A percentile compares a stretch with the other conserved stretches of the same genome.
Conservation (phyloP, 164 flowering plant species). For the Berberis vulgaris region DNA sequence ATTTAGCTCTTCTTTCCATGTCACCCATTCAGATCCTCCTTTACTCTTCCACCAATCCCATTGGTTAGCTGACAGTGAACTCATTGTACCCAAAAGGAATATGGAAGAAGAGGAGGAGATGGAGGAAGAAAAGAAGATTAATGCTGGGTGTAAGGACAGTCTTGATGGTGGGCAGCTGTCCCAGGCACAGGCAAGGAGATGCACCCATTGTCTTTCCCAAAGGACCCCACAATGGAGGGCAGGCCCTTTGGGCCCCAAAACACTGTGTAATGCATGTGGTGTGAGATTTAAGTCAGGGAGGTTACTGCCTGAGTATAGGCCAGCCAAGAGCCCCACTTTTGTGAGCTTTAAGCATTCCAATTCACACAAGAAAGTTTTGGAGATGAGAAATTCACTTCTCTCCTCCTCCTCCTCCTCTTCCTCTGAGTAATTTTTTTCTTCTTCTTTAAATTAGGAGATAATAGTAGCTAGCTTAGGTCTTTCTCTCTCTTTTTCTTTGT, state of each 20-base stretch:
- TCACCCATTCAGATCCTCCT: constrained; percentile 31
- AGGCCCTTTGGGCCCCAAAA: constrained; percentile 68
- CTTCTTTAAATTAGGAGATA: too few relatives aligned
- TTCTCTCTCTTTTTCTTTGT: too few relatives aligned
- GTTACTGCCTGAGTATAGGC: constrained; percentile 67
- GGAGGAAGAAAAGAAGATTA: constrained; percentile 4
- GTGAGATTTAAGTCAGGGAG: constrained; percentile 67
- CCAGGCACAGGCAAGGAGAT: constrained; percentile 37
- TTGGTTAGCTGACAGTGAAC: constrained; percentile 63
- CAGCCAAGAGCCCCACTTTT: constrained; percentile 72
- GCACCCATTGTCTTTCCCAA: constrained; percentile 59
- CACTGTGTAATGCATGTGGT: constrained; percentile 76
- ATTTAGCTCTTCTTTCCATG: constrained; percentile 3
- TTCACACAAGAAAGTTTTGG: constrained; percentile 64
- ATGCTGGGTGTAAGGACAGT: background rate
- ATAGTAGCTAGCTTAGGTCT: too few relatives aligned
- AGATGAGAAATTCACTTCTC: constrained; percentile 39
- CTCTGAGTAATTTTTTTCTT: background rate
- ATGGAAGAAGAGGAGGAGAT: constrained; percentile 5
- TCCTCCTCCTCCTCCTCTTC: constrained; percentile 1
- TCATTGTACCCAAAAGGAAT: constrained; percentile 33
- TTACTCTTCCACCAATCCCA: constrained; percentile 38
- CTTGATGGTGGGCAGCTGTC: constrained; percentile 7
- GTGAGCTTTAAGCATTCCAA: constrained; percentile 60
- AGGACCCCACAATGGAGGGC: constrained; percentile 75